Conservation (phyloP, 2,329 filamentous ascomycete species). For the Fusarium humuli region DNA sequence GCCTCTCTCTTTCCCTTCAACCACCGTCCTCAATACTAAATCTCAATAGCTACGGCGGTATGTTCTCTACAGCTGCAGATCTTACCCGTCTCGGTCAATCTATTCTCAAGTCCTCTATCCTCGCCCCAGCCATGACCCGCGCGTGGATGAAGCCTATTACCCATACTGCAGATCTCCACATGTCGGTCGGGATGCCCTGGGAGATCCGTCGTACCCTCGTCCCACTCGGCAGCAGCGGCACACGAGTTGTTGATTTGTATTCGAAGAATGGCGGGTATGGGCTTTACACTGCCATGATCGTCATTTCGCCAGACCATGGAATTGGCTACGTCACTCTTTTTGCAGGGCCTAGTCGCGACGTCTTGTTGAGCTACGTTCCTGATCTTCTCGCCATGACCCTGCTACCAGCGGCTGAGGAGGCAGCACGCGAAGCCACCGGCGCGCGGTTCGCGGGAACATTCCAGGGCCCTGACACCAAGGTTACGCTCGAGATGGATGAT, state of each 20-base stretch:
- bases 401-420: neutral
- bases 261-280: conserved; percentile 10
- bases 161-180: conserved; percentile 1
- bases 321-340: neutral
- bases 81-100: conserved; percentile 11
- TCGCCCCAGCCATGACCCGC: neutral
- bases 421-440: neutral
- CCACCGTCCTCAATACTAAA: fast-evolving
- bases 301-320: conserved; percentile 6
- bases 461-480: neutral
- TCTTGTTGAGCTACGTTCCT: neutral
- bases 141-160: conserved; percentile 14
- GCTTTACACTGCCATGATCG: neutral
- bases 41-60: conserved; percentile 1
- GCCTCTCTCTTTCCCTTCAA: fast-evolving
- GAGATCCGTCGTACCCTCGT: conserved; percentile 8
- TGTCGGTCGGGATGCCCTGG: conserved; percentile 26
- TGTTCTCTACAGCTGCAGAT: conserved; percentile 20
- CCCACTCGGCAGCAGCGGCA: neutral
- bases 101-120: conserved; percentile 5
- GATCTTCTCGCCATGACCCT: neutral
- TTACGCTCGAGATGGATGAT: neutral
- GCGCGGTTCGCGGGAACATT: neutral
- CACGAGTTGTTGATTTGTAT: conserved; percentile 2
- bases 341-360: neutral